These are phyloP conservation scores for Capronia americana DNA, from an alignment of 2,329 filamentous ascomycete species.

Conservation along the genomic window DNA sequence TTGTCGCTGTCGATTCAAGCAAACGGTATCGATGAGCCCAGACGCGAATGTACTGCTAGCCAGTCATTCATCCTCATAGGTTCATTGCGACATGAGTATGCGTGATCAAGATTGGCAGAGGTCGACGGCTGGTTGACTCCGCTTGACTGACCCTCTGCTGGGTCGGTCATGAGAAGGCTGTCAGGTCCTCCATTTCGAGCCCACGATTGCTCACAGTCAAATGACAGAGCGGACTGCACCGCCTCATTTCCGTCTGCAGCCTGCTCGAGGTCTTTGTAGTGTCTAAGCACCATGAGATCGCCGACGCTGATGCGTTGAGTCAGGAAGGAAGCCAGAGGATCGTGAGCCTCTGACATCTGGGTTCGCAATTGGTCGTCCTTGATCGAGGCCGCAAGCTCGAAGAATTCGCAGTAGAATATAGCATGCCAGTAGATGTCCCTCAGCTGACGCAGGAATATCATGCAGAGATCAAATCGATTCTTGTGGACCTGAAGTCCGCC, in stretches of 20 bases:
- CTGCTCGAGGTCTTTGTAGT: constrained; percentile 5
- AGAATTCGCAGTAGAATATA: constrained; percentile 19
- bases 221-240: background rate
- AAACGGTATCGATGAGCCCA: background rate
- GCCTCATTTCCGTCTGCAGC: background rate
- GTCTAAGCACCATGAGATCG: constrained; percentile 20
- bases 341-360: constrained; percentile 19
- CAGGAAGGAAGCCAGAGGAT: constrained; percentile 16
- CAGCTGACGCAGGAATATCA: constrained; percentile 16
- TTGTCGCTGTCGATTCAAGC: too few species aligned
- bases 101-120: background rate
- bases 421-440: constrained; percentile 22
- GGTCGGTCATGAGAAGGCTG: background rate
- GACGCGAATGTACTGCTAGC: background rate
- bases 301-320: constrained; percentile 18
- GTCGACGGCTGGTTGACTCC: background rate
- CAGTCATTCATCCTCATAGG: constrained; percentile 1
- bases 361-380: constrained; percentile 9
- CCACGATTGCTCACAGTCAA: background rate
- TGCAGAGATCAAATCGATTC: constrained; percentile 19
- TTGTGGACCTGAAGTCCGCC: constrained; percentile 11
- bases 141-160: background rate
- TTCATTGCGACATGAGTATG: background rate
- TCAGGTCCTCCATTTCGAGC: background rate
- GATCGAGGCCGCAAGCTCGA: constrained; percentile 17